Evolutionary conservation across 2,329 filamentous ascomycete genomes (phyloP).

Genomic region (Catunica adiposa): DNA sequence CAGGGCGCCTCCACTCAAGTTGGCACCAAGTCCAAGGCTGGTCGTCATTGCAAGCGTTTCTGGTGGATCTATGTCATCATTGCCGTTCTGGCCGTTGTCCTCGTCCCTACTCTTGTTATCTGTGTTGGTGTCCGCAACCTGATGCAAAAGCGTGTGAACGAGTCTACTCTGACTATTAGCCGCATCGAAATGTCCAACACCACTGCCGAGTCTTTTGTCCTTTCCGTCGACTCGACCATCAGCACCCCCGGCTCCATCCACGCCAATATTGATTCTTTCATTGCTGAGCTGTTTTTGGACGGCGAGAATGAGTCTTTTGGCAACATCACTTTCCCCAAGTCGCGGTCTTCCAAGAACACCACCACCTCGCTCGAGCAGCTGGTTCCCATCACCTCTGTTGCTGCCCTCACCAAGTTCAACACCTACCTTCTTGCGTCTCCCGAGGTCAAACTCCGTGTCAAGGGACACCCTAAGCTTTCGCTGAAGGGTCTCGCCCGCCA

Average conservation of each 20-base stretch:
- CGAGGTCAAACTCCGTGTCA: conserved; percentile 32
- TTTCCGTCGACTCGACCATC: conserved; percentile 41
- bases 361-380: conserved; percentile 35
- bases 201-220: conserved; percentile 27
- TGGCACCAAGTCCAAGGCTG: conserved; percentile 25
- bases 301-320: conserved; percentile 32
- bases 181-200: conserved; percentile 34
- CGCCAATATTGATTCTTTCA: conserved; percentile 34
- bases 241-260: conserved; percentile 33
- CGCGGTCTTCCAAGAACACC: conserved; percentile 31
- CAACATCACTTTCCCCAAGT: conserved; percentile 34
- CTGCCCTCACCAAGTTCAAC: conserved; percentile 39
- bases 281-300: conserved; percentile 39
- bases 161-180: conserved; percentile 35
- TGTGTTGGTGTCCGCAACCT: conserved; percentile 40
- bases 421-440: conserved; percentile 35
- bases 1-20: conserved; percentile 14
- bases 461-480: conserved; percentile 35
- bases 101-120: conserved; percentile 41
- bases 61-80: conserved; percentile 46
- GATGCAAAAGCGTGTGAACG: conserved; percentile 38
- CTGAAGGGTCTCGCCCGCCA: conserved; percentile 32
- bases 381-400: conserved; percentile 29
- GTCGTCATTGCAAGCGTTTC: conserved; percentile 35
- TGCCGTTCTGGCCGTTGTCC: conserved; percentile 31